Percentiles rank a stretch among this genome's conserved stretches.
These are phyloP conservation scores for Lomentospora prolificans DNA, from an alignment of 2,329 filamentous ascomycete genomes.

Conservation along the genomic window DNA sequence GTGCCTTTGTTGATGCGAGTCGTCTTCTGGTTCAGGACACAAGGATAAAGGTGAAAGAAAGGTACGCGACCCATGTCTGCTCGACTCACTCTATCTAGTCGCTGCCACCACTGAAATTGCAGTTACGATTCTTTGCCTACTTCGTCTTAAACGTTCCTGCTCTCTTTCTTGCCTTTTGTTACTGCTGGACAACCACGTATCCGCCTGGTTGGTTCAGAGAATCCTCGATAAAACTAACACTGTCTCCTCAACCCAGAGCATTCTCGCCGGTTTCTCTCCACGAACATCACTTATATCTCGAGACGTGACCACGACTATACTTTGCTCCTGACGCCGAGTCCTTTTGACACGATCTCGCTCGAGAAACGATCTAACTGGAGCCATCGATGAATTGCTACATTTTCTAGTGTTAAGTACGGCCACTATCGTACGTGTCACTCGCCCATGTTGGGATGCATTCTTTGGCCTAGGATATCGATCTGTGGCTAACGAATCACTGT, in stretches of 20 bases:
- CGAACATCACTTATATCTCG: background rate
- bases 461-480: too few relatives aligned
- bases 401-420: background rate
- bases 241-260: background rate
- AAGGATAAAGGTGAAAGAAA: background rate
- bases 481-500: too few relatives aligned
- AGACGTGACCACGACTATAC: background rate
- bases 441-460: too few relatives aligned
- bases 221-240: background rate
- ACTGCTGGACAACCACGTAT: background rate
- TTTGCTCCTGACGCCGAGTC: background rate
- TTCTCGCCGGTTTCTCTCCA: background rate
- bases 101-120: background rate
- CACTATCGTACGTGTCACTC: too few relatives aligned
- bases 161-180: background rate
- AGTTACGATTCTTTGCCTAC: background rate
- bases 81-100: background rate
- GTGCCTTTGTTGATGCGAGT: background rate
- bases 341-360: too few relatives aligned
- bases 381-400: too few relatives aligned
- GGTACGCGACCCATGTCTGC: background rate
- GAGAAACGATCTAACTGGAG: too few relatives aligned
- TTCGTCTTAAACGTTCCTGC: background rate
- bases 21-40: slow-evolving; percentile 3
- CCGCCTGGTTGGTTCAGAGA: background rate